Conservation (phyloP, 148 eudicot species). For the Persicaria tinctoria region DNA sequence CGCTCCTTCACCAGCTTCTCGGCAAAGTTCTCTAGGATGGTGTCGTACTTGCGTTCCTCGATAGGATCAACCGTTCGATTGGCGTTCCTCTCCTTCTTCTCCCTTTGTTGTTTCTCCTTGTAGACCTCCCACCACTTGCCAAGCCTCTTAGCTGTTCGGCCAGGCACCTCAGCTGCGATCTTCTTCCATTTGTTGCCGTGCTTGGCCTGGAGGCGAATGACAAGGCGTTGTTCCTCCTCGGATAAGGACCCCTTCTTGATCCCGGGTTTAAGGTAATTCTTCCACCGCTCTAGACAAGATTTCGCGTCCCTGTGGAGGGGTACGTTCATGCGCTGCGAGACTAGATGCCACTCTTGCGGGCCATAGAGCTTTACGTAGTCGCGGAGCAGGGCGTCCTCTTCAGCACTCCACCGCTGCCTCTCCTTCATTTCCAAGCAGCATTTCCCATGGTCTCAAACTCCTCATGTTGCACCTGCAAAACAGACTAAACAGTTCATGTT, state of each 20-base stretch:
- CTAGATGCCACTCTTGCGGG: constrained; percentile 65
- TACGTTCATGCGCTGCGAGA: constrained; percentile 59
- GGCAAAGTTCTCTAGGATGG: constrained; percentile 62
- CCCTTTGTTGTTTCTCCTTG: constrained; percentile 75
- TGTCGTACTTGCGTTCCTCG: constrained; percentile 60
- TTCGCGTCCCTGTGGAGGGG: constrained; percentile 51
- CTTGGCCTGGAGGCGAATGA: constrained; percentile 52
- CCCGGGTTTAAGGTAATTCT: constrained; percentile 63
- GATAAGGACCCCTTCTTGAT: constrained; percentile 59
- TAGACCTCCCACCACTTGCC: constrained; percentile 96
- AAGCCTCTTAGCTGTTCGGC: constrained; percentile 56
- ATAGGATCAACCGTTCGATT: constrained; percentile 36
- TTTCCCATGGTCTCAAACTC: constrained; percentile 42
- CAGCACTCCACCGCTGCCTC: constrained; percentile 69
- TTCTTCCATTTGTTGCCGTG: constrained; percentile 75
- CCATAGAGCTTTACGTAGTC: constrained; percentile 60
- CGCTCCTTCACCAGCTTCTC: constrained; percentile 77
- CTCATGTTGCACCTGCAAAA: constrained; percentile 36
- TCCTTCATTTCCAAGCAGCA: constrained; percentile 50
- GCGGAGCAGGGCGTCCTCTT: constrained; percentile 47
- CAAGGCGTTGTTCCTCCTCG: constrained; percentile 58
- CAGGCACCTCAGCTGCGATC: constrained; percentile 63
- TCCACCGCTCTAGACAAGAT: constrained; percentile 66
- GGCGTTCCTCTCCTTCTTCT: constrained; percentile 33
- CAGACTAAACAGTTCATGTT: not conserved